Evolutionary conservation across 2,329 filamentous ascomycete species (phyloP), one percentile per base, ranked within the genome.

Genomic region (Fusarium nygamai): DNA sequence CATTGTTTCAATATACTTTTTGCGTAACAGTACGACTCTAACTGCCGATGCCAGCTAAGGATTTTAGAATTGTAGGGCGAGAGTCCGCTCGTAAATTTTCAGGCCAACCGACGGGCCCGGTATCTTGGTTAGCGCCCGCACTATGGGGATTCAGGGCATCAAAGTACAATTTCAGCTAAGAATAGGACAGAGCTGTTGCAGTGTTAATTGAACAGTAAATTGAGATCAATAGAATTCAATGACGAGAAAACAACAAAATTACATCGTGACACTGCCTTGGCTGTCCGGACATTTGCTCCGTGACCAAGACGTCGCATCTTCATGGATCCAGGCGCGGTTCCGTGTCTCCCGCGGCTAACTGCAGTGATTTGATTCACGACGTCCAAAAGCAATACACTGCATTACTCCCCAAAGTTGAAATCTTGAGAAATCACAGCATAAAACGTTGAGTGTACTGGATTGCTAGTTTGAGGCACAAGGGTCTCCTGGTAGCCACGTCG

Each of bases 401-500:
- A 24, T 44, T 8, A 24, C 57, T 36, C 20, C 27, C 1, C 24
- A 14, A 7, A 67, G 57, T 27, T 53, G 43, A 38, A 24, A 29
- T 9, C 16, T 9, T 34, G 56, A 8, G 36, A n/a, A 22, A 19
- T 12, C 22, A 73, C 48, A 66, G 27, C 43, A 47, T 44, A 24
- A 33, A 31, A 41, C 24, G 24, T 50, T 31, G 41, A 20, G 31
- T 48, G 36, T 34, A 57, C 31, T 63, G 24, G 27, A 58, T 17
- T 73, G 33, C n/a, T 24, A 16, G 2, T 48, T 24, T 48, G 34
- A 29, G 24, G 34, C 36, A 24, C 50, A 64, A 24, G 38, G 36
- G 29, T 46, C 27, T 38, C 33, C 19, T 20, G 16, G 9, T 43
- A 73, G 71, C 71, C 67, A 73, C 71, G 44, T 74, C 67, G 71